Evolutionary conservation across 148 eudicot species (phyloP), one percentile per base, ranked within the genome.

Genomic region (Amaranthus cruentus): DNA sequence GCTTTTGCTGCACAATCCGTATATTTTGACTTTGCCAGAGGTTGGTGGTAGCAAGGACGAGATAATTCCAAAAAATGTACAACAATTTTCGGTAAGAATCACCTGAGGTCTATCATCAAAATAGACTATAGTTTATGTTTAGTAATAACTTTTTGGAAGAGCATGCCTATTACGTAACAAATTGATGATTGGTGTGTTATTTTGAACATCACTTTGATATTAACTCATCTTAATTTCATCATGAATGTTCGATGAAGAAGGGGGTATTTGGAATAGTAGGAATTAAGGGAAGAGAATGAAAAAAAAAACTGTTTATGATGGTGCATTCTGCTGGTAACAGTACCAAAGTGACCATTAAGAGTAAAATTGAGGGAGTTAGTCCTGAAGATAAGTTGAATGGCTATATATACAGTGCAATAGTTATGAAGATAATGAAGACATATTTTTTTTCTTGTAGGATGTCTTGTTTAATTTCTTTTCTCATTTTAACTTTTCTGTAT

Each of bases 1-100:
- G 68, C 97, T 92, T 71, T 73, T 92, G 78, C 83, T 92, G 73
- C 99, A 90, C 80, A 92, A 96, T 80, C 94, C 96, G 15, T 83
- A 84, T 80, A 86, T 89, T 77, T 75, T 96, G 76, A 96, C 96
- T 48, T 76, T 92, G 77, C 87, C 94, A 53, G 97, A 96, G 78
- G 85, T 81, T 59, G 93, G 96, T 46, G 90, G 91, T 78, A 80
- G 48, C 55, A 88, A 90, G 71, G 94, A 89, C 80, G 97, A 96
- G 50, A 80, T 96, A 44, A 76, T 92, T 67, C 97, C 99, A 47
- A 87, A 82, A 78, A 96, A 84, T 75, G 96, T 96, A 67, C 94
- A 88, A 71, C 99, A 92, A 72, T 92, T 82, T 80, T 92, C 84
- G 85, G 99, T 92, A 81, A 87, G 88, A 51, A 44, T 67, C 5